phyloP scores from a whole-genome alignment of 2,329 filamentous ascomycete species.

The Pseudogymnoascus sp. region DNA sequence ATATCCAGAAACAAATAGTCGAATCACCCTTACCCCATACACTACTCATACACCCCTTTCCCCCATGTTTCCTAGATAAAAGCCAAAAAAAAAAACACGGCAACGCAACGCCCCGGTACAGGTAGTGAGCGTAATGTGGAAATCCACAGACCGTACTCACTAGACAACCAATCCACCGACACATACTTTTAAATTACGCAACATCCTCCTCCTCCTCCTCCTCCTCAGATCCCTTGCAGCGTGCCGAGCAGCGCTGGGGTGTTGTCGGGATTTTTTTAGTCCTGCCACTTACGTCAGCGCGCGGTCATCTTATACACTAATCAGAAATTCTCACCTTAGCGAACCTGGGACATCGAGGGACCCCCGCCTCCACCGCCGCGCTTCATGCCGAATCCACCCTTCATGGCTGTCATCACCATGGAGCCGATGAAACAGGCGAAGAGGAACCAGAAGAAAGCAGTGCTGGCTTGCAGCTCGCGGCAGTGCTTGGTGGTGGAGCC shows the following conservation, averaged over 20 bases:
- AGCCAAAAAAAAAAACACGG: neutral
- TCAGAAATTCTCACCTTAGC: neutral
- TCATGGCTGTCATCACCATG: conserved; percentile 40
- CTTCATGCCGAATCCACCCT: conserved; percentile 30
- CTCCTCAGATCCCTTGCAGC: neutral
- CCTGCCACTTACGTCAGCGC: neutral
- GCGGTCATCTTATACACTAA: neutral
- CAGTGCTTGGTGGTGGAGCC: conserved; percentile 59
- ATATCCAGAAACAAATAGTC: conserved; percentile 3
- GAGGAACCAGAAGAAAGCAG: conserved; percentile 73
- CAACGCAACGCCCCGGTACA: neutral
- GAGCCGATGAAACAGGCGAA: conserved; percentile 52
- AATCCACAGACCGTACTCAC: conserved; percentile 1
- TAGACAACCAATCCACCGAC: conserved; percentile 7
- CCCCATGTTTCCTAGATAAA: conserved; percentile 3
- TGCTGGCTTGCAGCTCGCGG: conserved; percentile 64
- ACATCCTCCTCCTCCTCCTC: neutral
- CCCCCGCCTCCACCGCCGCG: conserved; percentile 38
- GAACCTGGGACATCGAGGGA: conserved; percentile 46
- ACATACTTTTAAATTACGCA: conserved; percentile 5
- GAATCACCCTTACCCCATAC: neutral
- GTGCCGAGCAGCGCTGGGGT: neutral
- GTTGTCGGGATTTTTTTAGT: neutral
- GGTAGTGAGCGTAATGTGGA: conserved; percentile 2
- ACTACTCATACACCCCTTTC: neutral